These are phyloP conservation scores for Paraphoma chrysanthemicola DNA, from an alignment of 2,329 filamentous ascomycete species.

Conservation along the genomic window DNA sequence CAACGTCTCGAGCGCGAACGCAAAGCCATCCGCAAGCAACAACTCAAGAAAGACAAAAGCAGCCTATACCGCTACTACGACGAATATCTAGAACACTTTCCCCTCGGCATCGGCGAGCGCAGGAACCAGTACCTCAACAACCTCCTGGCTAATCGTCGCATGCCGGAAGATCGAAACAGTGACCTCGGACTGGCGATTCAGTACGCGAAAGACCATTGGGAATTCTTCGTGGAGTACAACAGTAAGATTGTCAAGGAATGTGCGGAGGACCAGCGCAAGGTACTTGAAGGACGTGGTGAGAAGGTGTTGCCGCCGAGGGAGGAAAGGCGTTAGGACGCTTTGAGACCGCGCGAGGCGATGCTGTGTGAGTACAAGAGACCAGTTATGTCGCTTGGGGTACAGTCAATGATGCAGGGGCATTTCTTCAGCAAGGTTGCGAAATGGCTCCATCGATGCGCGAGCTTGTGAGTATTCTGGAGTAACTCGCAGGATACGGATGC, in stretches of 20 bases:
- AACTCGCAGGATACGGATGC: no score
- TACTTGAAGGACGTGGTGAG: neutral
- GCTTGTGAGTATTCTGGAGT: no score
- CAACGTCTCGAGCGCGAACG: slow-evolving; percentile 2
- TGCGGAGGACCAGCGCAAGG: neutral
- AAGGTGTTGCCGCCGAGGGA: neutral
- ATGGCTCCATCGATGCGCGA: no score
- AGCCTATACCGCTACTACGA: slow-evolving; percentile 14
- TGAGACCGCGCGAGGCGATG: neutral
- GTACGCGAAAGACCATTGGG: slow-evolving; percentile 20
- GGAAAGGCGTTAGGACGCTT: neutral
- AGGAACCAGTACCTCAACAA: slow-evolving; percentile 4
- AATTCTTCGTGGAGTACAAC: slow-evolving; percentile 6
- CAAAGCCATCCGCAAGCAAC: slow-evolving; percentile 1
- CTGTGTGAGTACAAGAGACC: no score
- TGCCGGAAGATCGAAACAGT: slow-evolving; percentile 6
- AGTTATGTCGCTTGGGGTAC: no score
- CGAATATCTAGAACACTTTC: slow-evolving; percentile 9
- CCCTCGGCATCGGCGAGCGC: neutral
- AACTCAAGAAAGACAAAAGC: slow-evolving; percentile 9
- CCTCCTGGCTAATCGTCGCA: slow-evolving; percentile 14
- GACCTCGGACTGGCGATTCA: slow-evolving; percentile 15
- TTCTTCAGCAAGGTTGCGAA: no score
- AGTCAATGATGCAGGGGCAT: no score
- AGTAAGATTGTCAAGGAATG: neutral